Percentiles rank a stretch among this genome's conserved stretches.
Evolutionary conservation across 2,329 filamentous ascomycete genomes (phyloP).

Genomic region (Drechslerella dactyloides): DNA sequence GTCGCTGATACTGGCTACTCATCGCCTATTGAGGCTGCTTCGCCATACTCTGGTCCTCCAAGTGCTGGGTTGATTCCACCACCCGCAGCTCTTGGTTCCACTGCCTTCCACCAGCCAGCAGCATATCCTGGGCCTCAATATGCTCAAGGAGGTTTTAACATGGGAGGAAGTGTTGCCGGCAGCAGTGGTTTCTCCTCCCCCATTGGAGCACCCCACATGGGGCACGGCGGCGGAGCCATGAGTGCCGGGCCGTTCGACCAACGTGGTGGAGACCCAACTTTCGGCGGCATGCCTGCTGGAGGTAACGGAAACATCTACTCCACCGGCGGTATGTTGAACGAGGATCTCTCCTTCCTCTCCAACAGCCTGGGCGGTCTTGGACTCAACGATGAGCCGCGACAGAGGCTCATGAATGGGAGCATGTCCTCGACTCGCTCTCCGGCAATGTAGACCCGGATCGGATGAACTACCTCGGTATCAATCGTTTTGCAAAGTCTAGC

Average conservation of each 20-base stretch:
- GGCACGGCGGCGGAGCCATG: slow-evolving; percentile 38
- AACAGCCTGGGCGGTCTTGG: slow-evolving; percentile 41
- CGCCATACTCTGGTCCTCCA: slow-evolving; percentile 78
- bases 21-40: slow-evolving; percentile 84
- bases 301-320: slow-evolving; percentile 38
- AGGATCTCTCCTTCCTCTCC: slow-evolving; percentile 48
- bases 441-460: slow-evolving; percentile 33
- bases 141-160: slow-evolving; percentile 37
- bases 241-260: slow-evolving; percentile 39
- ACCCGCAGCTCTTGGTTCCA: slow-evolving; percentile 71
- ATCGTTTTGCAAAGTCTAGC: background rate
- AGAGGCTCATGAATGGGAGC: slow-evolving; percentile 46
- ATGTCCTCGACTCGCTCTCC: slow-evolving; percentile 44
- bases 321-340: slow-evolving; percentile 18
- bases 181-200: slow-evolving; percentile 49
- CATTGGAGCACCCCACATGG: slow-evolving; percentile 46
- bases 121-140: slow-evolving; percentile 46
- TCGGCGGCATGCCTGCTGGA: slow-evolving; percentile 36
- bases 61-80: slow-evolving; percentile 71
- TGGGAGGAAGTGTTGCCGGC: slow-evolving; percentile 46
- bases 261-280: slow-evolving; percentile 35
- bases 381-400: slow-evolving; percentile 43
- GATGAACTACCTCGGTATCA: slow-evolving; percentile 3
- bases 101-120: slow-evolving; percentile 65
- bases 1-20: slow-evolving; percentile 93